phyloP scores from a whole-genome alignment of 371 early-diverging fungal genomes.

The Mucor lusitanicus region DNA sequence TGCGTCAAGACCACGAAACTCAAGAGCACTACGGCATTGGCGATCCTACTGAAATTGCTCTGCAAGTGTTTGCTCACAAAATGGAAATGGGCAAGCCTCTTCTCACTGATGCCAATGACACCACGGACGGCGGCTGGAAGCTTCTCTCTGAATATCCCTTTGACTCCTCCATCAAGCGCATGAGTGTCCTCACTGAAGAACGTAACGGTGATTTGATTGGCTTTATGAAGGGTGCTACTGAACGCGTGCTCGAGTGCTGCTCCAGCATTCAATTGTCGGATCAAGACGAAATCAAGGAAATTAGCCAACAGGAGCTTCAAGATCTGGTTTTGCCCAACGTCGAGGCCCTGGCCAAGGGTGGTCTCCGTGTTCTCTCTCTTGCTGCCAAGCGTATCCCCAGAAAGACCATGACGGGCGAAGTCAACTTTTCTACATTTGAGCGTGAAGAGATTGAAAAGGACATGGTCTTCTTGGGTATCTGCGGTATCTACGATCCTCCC shows the following conservation, averaged over 20 bases:
- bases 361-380: conserved; percentile 65
- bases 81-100: conserved; percentile 66
- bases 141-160: conserved; percentile 83
- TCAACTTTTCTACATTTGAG: conserved; percentile 38
- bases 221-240: conserved; percentile 76
- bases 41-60: conserved; percentile 83
- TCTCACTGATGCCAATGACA: conserved; percentile 32
- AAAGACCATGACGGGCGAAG: conserved; percentile 33
- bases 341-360: conserved; percentile 63
- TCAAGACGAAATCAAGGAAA: conserved; percentile 29
- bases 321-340: conserved; percentile 55
- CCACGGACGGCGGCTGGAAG: conserved; percentile 45
- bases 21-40: conserved; percentile 74
- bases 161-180: conserved; percentile 87
- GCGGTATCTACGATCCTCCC: conserved; percentile 94
- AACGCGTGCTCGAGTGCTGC: conserved; percentile 70
- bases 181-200: conserved; percentile 81
- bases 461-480: conserved; percentile 86
- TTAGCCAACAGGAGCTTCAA: conserved; percentile 51
- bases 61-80: conserved; percentile 79
- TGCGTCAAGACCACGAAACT: conserved; percentile 57
- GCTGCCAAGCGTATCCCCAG: conserved; percentile 44
- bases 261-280: conserved; percentile 52
- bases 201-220: conserved; percentile 52
- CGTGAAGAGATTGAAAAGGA: conserved; percentile 71